A percentile compares a stretch with the other conserved stretches of the same genome.
Evolutionary conservation across 2,329 filamentous ascomycete genomes (phyloP).

Genomic region (Cercospora nicotianae): DNA sequence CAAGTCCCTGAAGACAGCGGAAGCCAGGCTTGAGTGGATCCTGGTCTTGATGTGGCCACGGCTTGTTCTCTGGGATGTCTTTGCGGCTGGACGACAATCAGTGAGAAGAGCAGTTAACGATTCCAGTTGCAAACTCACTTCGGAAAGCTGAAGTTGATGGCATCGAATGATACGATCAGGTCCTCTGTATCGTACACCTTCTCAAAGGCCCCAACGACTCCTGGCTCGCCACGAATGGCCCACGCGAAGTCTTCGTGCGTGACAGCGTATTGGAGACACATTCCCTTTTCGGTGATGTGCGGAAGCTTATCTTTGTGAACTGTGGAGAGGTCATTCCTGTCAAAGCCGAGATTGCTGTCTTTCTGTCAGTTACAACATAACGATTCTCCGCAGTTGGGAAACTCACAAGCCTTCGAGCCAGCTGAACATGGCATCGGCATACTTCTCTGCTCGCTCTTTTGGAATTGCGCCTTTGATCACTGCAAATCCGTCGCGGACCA

Average conservation of each 20-base stretch:
- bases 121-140: constrained; percentile 15
- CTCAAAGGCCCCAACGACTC: constrained; percentile 50
- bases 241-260: constrained; percentile 53
- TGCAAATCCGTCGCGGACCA: constrained; percentile 45
- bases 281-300: constrained; percentile 51
- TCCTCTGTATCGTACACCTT: constrained; percentile 50
- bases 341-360: constrained; percentile 40
- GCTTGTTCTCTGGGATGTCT: constrained; percentile 43
- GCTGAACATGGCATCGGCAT: constrained; percentile 35
- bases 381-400: neutral
- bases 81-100: constrained; percentile 35
- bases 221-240: constrained; percentile 51
- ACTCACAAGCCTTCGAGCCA: constrained; percentile 41
- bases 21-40: constrained; percentile 49
- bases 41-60: constrained; percentile 52
- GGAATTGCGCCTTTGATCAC: constrained; percentile 52
- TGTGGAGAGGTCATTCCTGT: constrained; percentile 40
- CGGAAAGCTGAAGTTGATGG: constrained; percentile 48
- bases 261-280: constrained; percentile 50
- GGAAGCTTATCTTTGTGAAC: constrained; percentile 41
- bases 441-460: constrained; percentile 42
- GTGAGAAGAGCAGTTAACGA: neutral
- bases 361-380: constrained; percentile 16
- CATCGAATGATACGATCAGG: constrained; percentile 53
- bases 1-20: constrained; percentile 54